Evolutionary conservation across 129 eudicot species (phyloP).

Genomic region (Sambucus nigra): DNA sequence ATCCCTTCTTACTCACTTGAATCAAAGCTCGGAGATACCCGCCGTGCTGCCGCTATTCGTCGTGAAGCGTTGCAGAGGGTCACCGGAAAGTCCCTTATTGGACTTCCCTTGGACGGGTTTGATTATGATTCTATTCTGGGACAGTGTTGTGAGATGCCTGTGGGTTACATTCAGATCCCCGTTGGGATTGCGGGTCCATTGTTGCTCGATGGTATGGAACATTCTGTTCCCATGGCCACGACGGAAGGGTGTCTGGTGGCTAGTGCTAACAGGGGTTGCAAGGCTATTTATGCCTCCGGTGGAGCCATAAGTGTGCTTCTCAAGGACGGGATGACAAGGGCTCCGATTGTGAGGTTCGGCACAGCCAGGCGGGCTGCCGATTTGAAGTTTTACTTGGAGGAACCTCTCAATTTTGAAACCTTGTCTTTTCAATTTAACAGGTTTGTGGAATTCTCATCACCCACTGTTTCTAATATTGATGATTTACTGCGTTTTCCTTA

Average conservation of each 20-base stretch:
- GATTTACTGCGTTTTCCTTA: not conserved
- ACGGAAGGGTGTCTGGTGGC: slow-evolving; percentile 80
- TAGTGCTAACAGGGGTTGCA: slow-evolving; percentile 68
- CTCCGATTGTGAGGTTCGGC: slow-evolving; percentile 68
- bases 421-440: slow-evolving; percentile 49
- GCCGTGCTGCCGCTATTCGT: slow-evolving; percentile 39
- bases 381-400: slow-evolving; percentile 56
- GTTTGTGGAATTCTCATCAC: slow-evolving; percentile 13
- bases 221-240: slow-evolving; percentile 74
- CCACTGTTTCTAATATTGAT: too few species aligned
- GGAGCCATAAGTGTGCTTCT: slow-evolving; percentile 57
- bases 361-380: slow-evolving; percentile 69
- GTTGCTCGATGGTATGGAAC: slow-evolving; percentile 52
- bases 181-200: slow-evolving; percentile 60
- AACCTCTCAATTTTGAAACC: slow-evolving; percentile 44
- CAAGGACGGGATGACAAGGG: slow-evolving; percentile 68
- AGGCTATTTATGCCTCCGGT: slow-evolving; percentile 56
- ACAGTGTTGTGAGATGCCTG: slow-evolving; percentile 89
- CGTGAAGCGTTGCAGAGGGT: slow-evolving; percentile 51
- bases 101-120: slow-evolving; percentile 58
- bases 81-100: slow-evolving; percentile 43
- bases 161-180: slow-evolving; percentile 65
- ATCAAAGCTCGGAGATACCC: slow-evolving; percentile 53
- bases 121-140: slow-evolving; percentile 68
- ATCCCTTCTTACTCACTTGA: slow-evolving; percentile 50